Conservation (phyloP, 2,329 filamentous ascomycete genomes). For the Immersiporthe knoxdaviesiana region DNA sequence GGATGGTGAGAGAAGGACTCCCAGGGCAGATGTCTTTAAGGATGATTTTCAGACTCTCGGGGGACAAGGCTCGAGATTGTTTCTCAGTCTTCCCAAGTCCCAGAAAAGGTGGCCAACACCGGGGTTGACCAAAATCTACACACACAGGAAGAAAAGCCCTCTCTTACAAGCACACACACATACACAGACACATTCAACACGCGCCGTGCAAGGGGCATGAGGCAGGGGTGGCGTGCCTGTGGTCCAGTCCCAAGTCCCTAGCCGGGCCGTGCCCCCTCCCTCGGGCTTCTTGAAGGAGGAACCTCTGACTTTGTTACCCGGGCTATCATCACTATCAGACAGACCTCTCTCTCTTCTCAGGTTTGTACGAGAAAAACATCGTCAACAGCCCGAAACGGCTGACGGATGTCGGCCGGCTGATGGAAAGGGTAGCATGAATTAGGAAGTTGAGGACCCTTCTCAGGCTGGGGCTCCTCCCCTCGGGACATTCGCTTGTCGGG, state of each 20-base stretch:
- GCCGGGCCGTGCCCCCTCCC: too few species aligned
- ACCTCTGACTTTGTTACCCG: neutral
- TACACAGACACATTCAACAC: too few species aligned
- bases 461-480: neutral
- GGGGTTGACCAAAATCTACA: neutral
- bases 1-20: neutral
- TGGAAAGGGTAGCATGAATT: constrained; percentile 12
- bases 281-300: constrained; percentile 17
- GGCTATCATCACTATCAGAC: constrained; percentile 21
- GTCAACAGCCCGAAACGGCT: constrained; percentile 18
- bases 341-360: neutral
- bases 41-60: constrained; percentile 9
- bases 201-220: neutral
- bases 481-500: constrained; percentile 20
- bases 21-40: constrained; percentile 20
- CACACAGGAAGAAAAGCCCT: neutral
- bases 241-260: neutral
- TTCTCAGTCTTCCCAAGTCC: neutral
- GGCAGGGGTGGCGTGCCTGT: too few species aligned
- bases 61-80: constrained; percentile 6
- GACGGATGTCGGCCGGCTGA: constrained; percentile 18
- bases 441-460: constrained; percentile 13
- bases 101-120: constrained; percentile 8
- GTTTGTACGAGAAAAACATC: neutral
- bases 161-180: too few species aligned